phyloP scores from a whole-genome alignment of 2,329 filamentous ascomycete species.

The Fusarium cicatricum region DNA sequence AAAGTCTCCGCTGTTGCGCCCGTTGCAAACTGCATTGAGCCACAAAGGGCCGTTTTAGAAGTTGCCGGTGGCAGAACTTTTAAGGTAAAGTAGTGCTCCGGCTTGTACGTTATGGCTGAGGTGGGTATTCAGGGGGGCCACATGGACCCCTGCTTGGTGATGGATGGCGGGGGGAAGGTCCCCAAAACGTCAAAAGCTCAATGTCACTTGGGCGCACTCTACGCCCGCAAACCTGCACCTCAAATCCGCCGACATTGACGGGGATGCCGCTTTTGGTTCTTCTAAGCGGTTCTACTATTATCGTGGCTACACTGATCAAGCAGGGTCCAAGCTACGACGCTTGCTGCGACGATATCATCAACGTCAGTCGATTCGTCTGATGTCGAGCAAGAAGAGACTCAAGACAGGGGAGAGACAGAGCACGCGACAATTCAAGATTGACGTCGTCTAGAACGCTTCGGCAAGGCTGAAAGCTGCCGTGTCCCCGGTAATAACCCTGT shows the following conservation, averaged over 20 bases:
- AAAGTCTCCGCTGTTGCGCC: background rate
- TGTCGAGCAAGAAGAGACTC: background rate
- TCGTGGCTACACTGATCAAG: background rate
- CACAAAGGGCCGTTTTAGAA: background rate
- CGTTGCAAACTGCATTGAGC: slow-evolving; percentile 8
- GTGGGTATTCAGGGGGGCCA: background rate
- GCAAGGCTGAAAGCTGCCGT: slow-evolving; percentile 2
- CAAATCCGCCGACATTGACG: slow-evolving; percentile 32
- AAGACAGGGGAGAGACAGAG: slow-evolving; percentile 1
- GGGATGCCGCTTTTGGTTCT: slow-evolving; percentile 15
- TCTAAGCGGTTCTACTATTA: background rate
- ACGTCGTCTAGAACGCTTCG: background rate
- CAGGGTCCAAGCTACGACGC: background rate
- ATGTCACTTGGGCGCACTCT: slow-evolving; percentile 25
- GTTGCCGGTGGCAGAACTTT: background rate
- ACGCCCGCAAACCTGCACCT: slow-evolving; percentile 41
- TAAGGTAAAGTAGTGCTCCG: background rate
- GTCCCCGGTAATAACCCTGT: slow-evolving; percentile 21
- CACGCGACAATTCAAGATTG: slow-evolving; percentile 9
- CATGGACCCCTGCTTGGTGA: slow-evolving; percentile 18
- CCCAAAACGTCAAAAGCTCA: slow-evolving; percentile 10
- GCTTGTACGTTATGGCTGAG: background rate
- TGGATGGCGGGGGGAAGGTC: slow-evolving; percentile 4
- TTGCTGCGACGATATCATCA: background rate
- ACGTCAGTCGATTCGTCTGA: background rate